phyloP scores from a whole-genome alignment of 768 basidiomycete genomes.

The Lactarius sanguifluus region DNA sequence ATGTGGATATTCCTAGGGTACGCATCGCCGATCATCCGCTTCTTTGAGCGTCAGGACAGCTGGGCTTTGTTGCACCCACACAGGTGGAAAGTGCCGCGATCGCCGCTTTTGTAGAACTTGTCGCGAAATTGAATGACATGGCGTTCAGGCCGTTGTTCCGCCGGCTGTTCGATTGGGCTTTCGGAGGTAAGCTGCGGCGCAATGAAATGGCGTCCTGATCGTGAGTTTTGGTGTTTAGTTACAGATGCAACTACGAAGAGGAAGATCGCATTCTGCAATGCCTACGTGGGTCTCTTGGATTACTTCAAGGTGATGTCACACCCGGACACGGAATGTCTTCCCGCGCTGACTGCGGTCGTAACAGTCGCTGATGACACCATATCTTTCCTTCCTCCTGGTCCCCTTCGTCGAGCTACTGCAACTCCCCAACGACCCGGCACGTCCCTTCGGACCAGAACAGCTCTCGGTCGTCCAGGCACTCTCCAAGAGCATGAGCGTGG shows the following conservation, averaged over 20 bases:
- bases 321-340: too few relatives aligned
- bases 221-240: constrained; percentile 25
- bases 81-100: constrained; percentile 59
- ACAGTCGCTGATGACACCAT: constrained; percentile 86
- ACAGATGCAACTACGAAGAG: constrained; percentile 42
- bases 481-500: constrained; percentile 66
- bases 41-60: not conserved
- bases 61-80: not conserved
- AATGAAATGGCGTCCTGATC: not conserved
- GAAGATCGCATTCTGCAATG: constrained; percentile 69
- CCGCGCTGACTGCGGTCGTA: not conserved
- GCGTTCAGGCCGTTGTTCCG: constrained; percentile 92
- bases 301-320: constrained; percentile 73
- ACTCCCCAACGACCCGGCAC: constrained; percentile 40
- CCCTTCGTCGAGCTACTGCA: constrained; percentile 65
- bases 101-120: constrained; percentile 81
- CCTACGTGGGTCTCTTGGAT: constrained; percentile 72
- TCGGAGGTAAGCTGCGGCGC: constrained; percentile 41
- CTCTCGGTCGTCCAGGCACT: constrained; percentile 66
- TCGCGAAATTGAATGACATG: constrained; percentile 89
- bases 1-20: constrained; percentile 33
- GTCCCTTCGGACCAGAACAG: constrained; percentile 36
- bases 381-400: constrained; percentile 74
- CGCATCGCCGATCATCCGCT: constrained; percentile 1
- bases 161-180: constrained; percentile 93